Evolutionary conservation across 768 basidiomycete species (phyloP).

Genomic region (Collybia mongolica): DNA sequence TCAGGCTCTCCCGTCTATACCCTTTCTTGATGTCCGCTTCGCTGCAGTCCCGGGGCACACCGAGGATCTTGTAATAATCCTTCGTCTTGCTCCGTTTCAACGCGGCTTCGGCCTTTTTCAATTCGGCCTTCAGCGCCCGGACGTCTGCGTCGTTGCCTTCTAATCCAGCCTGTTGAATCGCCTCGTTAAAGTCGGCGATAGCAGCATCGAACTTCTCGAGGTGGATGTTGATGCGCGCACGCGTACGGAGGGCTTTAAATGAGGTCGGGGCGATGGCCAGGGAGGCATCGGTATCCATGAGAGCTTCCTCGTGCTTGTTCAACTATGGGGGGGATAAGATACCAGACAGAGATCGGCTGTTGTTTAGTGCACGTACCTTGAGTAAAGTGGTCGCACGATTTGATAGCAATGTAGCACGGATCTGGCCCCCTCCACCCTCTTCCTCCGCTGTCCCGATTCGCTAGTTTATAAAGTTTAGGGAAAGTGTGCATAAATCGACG

Average conservation of each 20-base stretch:
- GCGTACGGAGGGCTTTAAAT: conserved; percentile 86
- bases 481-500: not conserved
- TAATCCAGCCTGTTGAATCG: conserved; percentile 67
- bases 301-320: conserved; percentile 62
- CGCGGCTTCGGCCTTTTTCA: conserved; percentile 79
- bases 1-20: conserved; percentile 83
- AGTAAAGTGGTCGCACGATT: conserved; percentile 83
- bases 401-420: conserved; percentile 76
- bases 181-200: conserved; percentile 75
- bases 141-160: conserved; percentile 67
- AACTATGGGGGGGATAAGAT: conserved; percentile 40
- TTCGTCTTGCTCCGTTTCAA: conserved; percentile 88
- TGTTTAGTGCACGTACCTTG: conserved; percentile 46
- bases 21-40: conserved; percentile 87
- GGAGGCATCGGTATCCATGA: conserved; percentile 69
- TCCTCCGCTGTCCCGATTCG: conserved; percentile 65
- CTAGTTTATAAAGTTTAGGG: conserved; percentile 27
- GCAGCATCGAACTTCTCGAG: conserved; percentile 73
- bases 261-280: conserved; percentile 60
- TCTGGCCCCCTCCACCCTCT: conserved; percentile 78
- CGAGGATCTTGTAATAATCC: conserved; percentile 85
- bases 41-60: conserved; percentile 55
- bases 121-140: conserved; percentile 58
- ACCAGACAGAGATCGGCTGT: conserved; percentile 2
- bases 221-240: conserved; percentile 75